These are phyloP conservation scores for Asterionellopsis glacialis DNA, from an alignment of 108 stramenopile genomes.

Conservation along the genomic window DNA sequence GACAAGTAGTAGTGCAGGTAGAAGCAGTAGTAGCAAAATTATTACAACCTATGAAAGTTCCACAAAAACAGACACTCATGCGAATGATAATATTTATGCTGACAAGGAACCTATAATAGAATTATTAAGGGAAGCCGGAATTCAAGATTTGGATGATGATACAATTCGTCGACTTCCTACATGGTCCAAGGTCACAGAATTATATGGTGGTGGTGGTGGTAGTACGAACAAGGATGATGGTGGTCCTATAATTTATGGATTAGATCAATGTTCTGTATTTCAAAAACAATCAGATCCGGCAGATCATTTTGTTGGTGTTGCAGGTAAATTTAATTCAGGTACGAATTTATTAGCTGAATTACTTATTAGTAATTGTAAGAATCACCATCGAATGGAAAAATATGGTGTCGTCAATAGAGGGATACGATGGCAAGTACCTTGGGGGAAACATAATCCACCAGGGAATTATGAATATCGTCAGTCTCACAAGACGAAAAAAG, in stretches of 20 bases:
- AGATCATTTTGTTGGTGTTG: conserved; percentile 29
- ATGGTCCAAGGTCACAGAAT: conserved; percentile 28
- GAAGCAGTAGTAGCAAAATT: too few species aligned
- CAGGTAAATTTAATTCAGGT: conserved; percentile 81
- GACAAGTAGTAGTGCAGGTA: too few species aligned
- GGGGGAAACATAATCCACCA: conserved; percentile 86
- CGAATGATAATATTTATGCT: not conserved
- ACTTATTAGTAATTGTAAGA: conserved; percentile 56
- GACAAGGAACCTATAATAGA: not conserved
- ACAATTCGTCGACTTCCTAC: conserved; percentile 22
- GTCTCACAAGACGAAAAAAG: conserved; percentile 34
- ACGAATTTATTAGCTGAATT: conserved; percentile 75
- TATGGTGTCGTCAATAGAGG: conserved; percentile 28
- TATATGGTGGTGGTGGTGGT: too few species aligned
- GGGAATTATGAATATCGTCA: conserved; percentile 36
- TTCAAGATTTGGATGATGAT: conserved; percentile 14
- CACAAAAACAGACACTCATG: not conserved
- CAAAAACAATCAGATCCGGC: conserved; percentile 21
- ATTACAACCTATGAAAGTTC: too few species aligned
- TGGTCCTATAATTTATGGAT: conserved; percentile 38
- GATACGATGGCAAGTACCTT: conserved; percentile 65
- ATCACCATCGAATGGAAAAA: conserved; percentile 33
- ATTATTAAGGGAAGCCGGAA: not conserved
- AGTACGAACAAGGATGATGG: too few species aligned
- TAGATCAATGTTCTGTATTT: conserved; percentile 30